Base-by-base conservation (phyloP, 2,329 filamentous ascomycete genomes). In the Aspergillaceae sp. region DNA sequence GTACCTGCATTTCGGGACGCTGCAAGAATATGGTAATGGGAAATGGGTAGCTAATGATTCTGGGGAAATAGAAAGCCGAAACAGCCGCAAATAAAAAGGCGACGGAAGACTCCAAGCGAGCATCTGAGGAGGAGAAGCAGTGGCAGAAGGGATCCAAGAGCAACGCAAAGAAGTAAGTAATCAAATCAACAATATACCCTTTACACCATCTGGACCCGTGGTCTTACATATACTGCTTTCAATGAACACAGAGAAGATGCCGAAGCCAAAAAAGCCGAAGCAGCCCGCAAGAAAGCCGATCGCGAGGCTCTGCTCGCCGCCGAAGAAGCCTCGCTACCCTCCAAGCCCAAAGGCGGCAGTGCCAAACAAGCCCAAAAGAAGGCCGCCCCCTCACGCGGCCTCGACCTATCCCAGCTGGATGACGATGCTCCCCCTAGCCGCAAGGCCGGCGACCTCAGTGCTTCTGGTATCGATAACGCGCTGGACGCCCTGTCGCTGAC, bases 391-490 rank as follows among this genome's bases (percentile, higher is more conserved):
- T 45, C 77, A 48, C 77, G 80, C 50, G 86, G 86, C 27, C 77
- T 91, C 34, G 86, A 90, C 59, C 77, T 91, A 36, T 78, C 77
- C 11, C 83, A 86, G 64, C 82, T 95, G 53, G 86, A 92, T 58
- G 40, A 32, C n/a, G 78, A 79, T 5, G 62, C 69, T 1, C 66
- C 73, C 3, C 66, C 70, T 51, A 71, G 64, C 51, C 57, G 56
- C 49, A 75, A 74, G 52, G 70, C 72, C 9, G 66, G 81, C 7
- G 69, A 86, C 0, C 77, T 96, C 58, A 90, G 84, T 65, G 90
- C 89, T 3, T 78, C 84, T 0, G 89, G 89, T 59, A 95, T 98
- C 66, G 90, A 97, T 66, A 91, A 96, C 60, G 89, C 89, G 0
- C 79, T 97, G 42, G 90, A 96, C 59, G 89, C 89, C 3, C 78